These are phyloP conservation scores for Rhododendron kiyosumense DNA, from an alignment of 148 eudicot genomes.

Conservation along the genomic window DNA sequence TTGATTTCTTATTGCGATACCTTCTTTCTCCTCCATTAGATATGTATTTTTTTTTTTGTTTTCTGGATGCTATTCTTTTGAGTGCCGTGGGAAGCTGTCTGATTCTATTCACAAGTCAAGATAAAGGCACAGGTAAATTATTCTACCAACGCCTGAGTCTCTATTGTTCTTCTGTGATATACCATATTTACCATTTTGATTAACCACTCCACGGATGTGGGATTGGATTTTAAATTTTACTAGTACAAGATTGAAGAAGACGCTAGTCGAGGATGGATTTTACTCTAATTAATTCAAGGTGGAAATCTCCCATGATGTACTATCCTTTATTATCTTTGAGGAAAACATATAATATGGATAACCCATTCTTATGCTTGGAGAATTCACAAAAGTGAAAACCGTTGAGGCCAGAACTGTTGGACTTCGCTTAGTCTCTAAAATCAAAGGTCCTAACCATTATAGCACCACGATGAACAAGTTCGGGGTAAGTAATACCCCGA, in stretches of 20 bases:
- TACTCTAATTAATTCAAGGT: background rate
- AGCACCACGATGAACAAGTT: too few species aligned
- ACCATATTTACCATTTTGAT: background rate
- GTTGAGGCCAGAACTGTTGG: too few species aligned
- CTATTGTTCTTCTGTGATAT: background rate
- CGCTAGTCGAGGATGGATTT: background rate
- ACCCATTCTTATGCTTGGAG: too few species aligned
- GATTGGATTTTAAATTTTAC: background rate
- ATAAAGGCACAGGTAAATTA: background rate
- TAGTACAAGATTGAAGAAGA: background rate
- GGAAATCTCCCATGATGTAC: background rate
- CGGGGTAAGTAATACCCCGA: too few species aligned
- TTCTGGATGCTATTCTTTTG: background rate
- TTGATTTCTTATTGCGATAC: background rate
- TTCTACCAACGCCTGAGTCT: background rate
- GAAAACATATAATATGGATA: background rate
- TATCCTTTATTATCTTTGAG: background rate
- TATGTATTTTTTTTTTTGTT: background rate
- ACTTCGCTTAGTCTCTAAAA: too few species aligned
- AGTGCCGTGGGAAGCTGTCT: background rate
- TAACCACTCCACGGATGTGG: background rate
- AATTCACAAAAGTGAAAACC: too few species aligned
- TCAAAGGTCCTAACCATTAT: background rate
- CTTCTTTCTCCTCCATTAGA: background rate
- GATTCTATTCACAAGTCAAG: background rate